phyloP scores from a whole-genome alignment of 345 rosid species.

The Lumnitzera racemosa region DNA sequence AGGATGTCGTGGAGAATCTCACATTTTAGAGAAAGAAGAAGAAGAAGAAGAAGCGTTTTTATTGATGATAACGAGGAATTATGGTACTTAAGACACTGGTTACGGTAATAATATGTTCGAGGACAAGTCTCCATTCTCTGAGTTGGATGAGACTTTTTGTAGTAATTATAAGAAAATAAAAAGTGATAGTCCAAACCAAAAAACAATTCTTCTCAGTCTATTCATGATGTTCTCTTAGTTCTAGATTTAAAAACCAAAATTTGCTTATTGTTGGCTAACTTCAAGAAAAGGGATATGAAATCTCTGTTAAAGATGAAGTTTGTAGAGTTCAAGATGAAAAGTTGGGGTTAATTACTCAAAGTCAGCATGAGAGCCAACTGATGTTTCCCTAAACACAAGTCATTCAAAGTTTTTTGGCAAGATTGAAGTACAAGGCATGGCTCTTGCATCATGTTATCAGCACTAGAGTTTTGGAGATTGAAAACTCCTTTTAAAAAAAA shows the following conservation, averaged over 20 bases:
- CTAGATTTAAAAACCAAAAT: neutral
- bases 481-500: neutral
- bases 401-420: neutral
- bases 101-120: slow-evolving; percentile 10
- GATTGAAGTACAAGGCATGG: neutral
- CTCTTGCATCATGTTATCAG: neutral
- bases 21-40: neutral
- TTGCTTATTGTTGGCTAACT: neutral
- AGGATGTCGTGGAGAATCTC: neutral
- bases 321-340: neutral
- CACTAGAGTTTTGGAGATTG: slow-evolving; percentile 1
- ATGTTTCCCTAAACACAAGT: neutral
- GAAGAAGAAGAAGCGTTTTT: slow-evolving; percentile 1
- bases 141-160: neutral
- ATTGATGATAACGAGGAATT: slow-evolving; percentile 2
- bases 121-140: neutral
- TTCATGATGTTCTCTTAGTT: neutral
- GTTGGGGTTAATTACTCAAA: neutral
- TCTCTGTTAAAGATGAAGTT: neutral
- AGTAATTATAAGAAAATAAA: neutral
- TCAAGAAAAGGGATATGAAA: neutral
- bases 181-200: neutral
- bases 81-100: neutral
- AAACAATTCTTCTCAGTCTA: neutral
- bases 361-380: neutral